phyloP scores from a whole-genome alignment of 78 protist genomes.

The Guillardia theta region DNA sequence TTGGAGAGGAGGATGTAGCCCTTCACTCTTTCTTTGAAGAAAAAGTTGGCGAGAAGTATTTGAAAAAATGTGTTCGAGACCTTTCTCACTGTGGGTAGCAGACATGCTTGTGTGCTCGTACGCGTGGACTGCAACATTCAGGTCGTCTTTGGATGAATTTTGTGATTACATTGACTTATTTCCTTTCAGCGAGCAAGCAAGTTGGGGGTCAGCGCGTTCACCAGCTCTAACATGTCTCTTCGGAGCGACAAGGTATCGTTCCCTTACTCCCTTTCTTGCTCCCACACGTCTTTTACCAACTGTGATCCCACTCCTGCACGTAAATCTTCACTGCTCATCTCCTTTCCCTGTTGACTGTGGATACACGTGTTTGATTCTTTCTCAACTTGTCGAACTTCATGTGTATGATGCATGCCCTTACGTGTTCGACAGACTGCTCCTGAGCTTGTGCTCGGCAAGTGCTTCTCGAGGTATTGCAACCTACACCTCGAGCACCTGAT shows the following conservation, averaged over 20 bases:
- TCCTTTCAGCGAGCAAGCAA: no score
- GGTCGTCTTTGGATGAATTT: not conserved
- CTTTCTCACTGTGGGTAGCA: not conserved
- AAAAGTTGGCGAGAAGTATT: not conserved
- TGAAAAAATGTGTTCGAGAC: not conserved
- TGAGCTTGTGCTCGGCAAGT: not conserved
- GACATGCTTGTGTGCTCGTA: not conserved
- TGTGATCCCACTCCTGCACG: not conserved
- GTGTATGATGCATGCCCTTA: no score
- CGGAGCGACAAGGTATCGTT: not conserved
- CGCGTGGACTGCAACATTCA: conserved; percentile 25
- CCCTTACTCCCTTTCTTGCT: not conserved
- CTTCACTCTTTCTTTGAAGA: not conserved
- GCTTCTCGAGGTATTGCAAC: not conserved
- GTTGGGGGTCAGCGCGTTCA: not conserved
- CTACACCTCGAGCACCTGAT: not conserved
- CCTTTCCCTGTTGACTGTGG: not conserved
- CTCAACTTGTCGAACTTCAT: no score
- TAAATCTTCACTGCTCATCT: not conserved
- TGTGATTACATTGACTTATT: not conserved
- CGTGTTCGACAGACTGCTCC: no score
- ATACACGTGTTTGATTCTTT: no score
- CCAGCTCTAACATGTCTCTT: not conserved
- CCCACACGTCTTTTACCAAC: not conserved
- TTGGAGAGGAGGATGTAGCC: not conserved